Base-by-base conservation (phyloP, 192 early-diverging fungal genomes). In the Diversispora eburnea region DNA sequence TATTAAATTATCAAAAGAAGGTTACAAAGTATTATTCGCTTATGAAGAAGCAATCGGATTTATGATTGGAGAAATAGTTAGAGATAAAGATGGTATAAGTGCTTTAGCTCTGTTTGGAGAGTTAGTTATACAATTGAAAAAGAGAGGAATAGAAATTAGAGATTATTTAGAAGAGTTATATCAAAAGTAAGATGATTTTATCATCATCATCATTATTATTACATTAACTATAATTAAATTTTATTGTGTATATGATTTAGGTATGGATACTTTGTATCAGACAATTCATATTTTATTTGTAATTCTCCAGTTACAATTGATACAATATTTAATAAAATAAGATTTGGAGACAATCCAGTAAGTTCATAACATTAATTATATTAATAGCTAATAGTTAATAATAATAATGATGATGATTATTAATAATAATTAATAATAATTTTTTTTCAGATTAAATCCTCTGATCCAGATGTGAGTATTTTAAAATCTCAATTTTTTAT, bases 31-130 rank as follows among this genome's bases (percentile, higher is more conserved):
- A 5, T 81, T 89, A 25, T 95, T 98, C 78, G 94, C 89, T 13
- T 98, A 92, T 77, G 96, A 98, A 78, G 95, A 98, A 83, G 95
- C 96, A 17, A 95, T 98, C 60, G 95, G 93, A 42, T 92, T 93
- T 80, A 94, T 93, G 87, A 78, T 89, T 62, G 86, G 86, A 51
- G 81, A 86, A 57, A 82, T 87, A 58, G 95, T 96, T 48, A 85
- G 87, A 43, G 95, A 98, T 82, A 98, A 98, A 81, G 96, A 98
- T 74, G 96, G 96, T 60, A 83, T 98, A 54, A 90, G 89, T 20
- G 96, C 95, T 0, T 79, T 94, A 56, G 93, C 82, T 3, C 78
- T 87, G 13, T 91, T 98, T 82, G 86, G 90, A 22, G 93, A 97
- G 77, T 81, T 89, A 77, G 87, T 90, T 8, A 79, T 85, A 5